A percentile compares a stretch with the other conserved stretches of the same genome.
Conservation (phyloP, 495 filamentous ascomycete genomes). For the Penicillium lagena region DNA sequence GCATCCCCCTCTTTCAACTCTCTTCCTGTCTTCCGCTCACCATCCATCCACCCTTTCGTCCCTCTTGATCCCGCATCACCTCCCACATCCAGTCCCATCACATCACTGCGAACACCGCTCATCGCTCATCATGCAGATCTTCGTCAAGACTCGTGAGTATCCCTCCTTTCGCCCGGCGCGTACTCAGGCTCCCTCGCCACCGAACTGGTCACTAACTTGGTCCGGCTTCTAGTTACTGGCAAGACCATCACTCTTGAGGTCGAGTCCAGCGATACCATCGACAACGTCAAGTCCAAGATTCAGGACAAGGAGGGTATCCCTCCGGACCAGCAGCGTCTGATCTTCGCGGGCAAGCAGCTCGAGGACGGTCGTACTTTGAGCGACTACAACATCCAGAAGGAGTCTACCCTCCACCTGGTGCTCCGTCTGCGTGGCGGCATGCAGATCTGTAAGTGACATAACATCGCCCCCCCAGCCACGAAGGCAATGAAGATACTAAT, state of each 20-base stretch:
- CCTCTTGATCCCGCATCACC: conserved; percentile 5
- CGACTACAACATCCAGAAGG: conserved; percentile 99
- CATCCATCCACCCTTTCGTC: neutral
- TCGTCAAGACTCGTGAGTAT: conserved; percentile 89
- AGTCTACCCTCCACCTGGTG: conserved; percentile 90
- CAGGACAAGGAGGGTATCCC: conserved; percentile 99
- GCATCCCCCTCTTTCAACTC: conserved; percentile 13
- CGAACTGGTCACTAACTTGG: conserved; percentile 8
- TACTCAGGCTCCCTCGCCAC: conserved; percentile 1
- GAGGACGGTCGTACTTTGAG: conserved; percentile 94
- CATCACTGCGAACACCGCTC: conserved; percentile 5
- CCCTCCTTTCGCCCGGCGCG: neutral
- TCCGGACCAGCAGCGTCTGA: conserved; percentile 95
- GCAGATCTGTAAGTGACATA: conserved; percentile 76
- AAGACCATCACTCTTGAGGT: conserved; percentile 99
- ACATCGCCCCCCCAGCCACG: neutral
- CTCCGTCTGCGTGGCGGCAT: conserved; percentile 98
- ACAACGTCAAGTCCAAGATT: conserved; percentile 98
- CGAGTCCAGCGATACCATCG: conserved; percentile 95
- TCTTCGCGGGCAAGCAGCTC: conserved; percentile 97
- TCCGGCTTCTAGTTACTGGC: conserved; percentile 57
- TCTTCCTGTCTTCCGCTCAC: conserved; percentile 4
- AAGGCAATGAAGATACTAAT: conserved; percentile 10
- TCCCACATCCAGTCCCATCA: conserved; percentile 7
- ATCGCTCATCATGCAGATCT: conserved; percentile 77